These are phyloP conservation scores for Gleditsia sinensis DNA, from an alignment of 306 rosid genomes.

Conservation along the genomic window DNA sequence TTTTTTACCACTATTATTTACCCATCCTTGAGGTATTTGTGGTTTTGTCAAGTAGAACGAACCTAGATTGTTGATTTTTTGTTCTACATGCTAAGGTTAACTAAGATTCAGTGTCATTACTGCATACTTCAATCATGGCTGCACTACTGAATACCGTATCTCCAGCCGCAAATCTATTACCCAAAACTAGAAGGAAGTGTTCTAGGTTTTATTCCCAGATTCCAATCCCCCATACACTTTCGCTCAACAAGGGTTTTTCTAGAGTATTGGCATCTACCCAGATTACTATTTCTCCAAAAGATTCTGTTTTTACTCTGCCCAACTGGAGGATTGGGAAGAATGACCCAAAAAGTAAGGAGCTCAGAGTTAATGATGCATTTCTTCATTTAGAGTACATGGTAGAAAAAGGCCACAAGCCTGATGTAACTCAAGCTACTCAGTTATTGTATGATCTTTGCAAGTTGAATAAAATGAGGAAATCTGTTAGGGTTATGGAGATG, in stretches of 20 bases:
- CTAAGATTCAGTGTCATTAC: conserved; percentile 21
- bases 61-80: conserved; percentile 15
- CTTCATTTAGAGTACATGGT: conserved; percentile 65
- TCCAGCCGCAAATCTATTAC: conserved; percentile 43
- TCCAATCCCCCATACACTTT: conserved; percentile 49
- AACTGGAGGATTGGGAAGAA: conserved; percentile 67
- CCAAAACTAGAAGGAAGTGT: conserved; percentile 49
- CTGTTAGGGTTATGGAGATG: conserved; percentile 78
- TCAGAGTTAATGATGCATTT: conserved; percentile 66
- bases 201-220: conserved; percentile 49
- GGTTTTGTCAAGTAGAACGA: conserved; percentile 19
- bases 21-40: conserved; percentile 2
- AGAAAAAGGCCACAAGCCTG: conserved; percentile 77
- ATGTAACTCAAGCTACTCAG: conserved; percentile 73
- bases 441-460: conserved; percentile 85
- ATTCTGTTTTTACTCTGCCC: conserved; percentile 63
- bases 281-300: conserved; percentile 62
- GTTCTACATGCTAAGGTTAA: conserved; percentile 19
- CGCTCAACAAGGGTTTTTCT: conserved; percentile 62
- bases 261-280: conserved; percentile 70
- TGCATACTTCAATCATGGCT: conserved; percentile 47
- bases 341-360: conserved; percentile 56
- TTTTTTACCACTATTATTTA: not conserved
- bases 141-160: conserved; percentile 57
- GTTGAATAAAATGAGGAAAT: conserved; percentile 60